Evolutionary conservation across 768 basidiomycete genomes (phyloP).

Genomic region (Serpula lacrymans): DNA sequence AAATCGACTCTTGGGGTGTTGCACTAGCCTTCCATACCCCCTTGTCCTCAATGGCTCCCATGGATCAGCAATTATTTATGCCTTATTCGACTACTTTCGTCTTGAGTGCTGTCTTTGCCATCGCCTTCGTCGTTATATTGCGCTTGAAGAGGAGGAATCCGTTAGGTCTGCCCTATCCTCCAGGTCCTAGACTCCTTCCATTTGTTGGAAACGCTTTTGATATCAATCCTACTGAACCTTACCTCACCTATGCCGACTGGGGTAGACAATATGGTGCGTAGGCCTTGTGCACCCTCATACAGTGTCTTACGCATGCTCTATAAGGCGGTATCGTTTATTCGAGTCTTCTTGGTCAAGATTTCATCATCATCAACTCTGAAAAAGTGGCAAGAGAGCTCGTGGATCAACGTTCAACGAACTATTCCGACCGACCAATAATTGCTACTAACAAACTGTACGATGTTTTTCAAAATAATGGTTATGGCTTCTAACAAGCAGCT

Average conservation of each 20-base stretch:
- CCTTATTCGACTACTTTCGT: background rate
- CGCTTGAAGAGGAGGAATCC: background rate
- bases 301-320: slow-evolving; percentile 1
- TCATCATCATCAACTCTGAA: slow-evolving; percentile 26
- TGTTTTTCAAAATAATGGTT: background rate
- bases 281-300: too few species aligned
- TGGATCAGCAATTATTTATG: too few species aligned
- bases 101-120: background rate
- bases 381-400: slow-evolving; percentile 21
- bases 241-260: slow-evolving; percentile 24
- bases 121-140: background rate
- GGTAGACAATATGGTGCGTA: slow-evolving; percentile 23
- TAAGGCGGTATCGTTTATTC: slow-evolving; percentile 28
- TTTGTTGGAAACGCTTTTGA: slow-evolving; percentile 11
- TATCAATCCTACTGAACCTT: slow-evolving; percentile 4
- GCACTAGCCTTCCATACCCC: too few species aligned
- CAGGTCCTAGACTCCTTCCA: slow-evolving; percentile 11
- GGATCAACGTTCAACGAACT: slow-evolving; percentile 25
- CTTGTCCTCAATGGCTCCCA: too few species aligned
- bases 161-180: slow-evolving; percentile 4
- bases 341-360: slow-evolving; percentile 19
- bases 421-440: slow-evolving; percentile 24
- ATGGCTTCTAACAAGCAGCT: background rate
- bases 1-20: too few species aligned
- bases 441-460: slow-evolving; percentile 19